Conservation (phyloP, 179 eudicot genomes). For the Patellifolia procumbens region DNA sequence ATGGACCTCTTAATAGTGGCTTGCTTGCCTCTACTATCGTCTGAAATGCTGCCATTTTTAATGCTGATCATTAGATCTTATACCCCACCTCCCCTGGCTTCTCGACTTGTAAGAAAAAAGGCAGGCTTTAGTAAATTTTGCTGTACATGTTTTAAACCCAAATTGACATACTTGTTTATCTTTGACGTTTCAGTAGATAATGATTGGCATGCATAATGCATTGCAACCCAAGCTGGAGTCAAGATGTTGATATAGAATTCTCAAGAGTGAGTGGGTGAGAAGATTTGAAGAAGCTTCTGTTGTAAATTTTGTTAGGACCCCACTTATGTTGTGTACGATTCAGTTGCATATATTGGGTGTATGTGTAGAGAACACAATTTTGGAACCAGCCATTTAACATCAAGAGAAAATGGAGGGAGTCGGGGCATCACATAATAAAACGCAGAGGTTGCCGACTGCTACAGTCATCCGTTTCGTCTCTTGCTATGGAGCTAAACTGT, state of each 20-base stretch:
- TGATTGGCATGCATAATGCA: constrained; percentile 28
- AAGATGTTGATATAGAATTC: constrained; percentile 23
- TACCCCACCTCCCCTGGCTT: background rate
- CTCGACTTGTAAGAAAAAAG: background rate
- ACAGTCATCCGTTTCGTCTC: constrained; percentile 4
- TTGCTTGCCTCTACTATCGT: background rate
- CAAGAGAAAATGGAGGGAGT: constrained; percentile 10
- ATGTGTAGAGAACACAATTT: constrained; percentile 36
- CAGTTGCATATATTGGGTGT: constrained; percentile 31
- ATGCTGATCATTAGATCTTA: background rate
- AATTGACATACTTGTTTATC: constrained; percentile 14
- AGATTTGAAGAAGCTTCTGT: constrained; percentile 24
- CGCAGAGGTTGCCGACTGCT: constrained; percentile 23
- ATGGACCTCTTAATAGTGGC: background rate
- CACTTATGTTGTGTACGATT: constrained; percentile 15
- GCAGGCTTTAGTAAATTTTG: background rate
- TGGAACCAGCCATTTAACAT: constrained; percentile 30
- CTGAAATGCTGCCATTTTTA: constrained; percentile 5
- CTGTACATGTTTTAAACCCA: background rate
- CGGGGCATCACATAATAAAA: constrained; percentile 7
- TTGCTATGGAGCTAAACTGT: constrained; percentile 27
- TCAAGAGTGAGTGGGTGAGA: background rate
- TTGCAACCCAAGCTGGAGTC: constrained; percentile 40
- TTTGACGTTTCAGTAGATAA: constrained; percentile 28
- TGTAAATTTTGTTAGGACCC: constrained; percentile 30